Evolutionary conservation across 306 rosid genomes (phyloP).

Genomic region (Pterocarpus santalinus): DNA sequence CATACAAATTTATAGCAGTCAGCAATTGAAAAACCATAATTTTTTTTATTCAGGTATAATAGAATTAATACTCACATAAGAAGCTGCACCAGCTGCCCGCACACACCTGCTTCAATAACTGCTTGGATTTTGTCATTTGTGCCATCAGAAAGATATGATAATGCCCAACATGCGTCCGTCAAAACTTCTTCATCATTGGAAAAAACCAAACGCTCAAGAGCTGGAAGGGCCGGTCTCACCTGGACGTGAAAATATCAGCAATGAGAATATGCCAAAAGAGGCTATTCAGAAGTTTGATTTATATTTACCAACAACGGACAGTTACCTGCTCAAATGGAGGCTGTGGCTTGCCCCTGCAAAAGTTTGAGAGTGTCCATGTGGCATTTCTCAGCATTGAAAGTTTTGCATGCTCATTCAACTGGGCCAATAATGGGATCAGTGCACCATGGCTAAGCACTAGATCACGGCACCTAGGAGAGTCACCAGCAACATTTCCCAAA

Average conservation of each 20-base stretch:
- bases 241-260: slow-evolving; percentile 45
- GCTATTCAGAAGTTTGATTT: not conserved
- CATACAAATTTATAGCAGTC: slow-evolving; percentile 9
- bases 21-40: not conserved
- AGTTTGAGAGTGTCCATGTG: slow-evolving; percentile 93
- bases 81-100: slow-evolving; percentile 78
- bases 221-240: slow-evolving; percentile 95
- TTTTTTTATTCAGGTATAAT: not conserved
- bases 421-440: slow-evolving; percentile 72
- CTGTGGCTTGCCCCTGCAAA: slow-evolving; percentile 96
- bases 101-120: slow-evolving; percentile 89
- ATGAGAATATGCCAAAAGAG: slow-evolving; percentile 6
- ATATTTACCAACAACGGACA: slow-evolving; percentile 5
- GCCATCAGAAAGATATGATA: slow-evolving; percentile 91
- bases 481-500: slow-evolving; percentile 96
- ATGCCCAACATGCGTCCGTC: slow-evolving; percentile 96
- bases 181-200: slow-evolving; percentile 93
- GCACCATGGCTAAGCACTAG: slow-evolving; percentile 90
- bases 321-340: slow-evolving; percentile 85
- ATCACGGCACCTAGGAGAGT: slow-evolving; percentile 94
- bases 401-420: slow-evolving; percentile 92
- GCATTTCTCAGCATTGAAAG: slow-evolving; percentile 96
- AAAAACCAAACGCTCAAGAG: slow-evolving; percentile 85
- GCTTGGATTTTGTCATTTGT: slow-evolving; percentile 96
- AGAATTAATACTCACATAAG: slow-evolving; percentile 72